Conservation (phyloP, 768 basidiomycete genomes). For the Agrocybe praecox region DNA sequence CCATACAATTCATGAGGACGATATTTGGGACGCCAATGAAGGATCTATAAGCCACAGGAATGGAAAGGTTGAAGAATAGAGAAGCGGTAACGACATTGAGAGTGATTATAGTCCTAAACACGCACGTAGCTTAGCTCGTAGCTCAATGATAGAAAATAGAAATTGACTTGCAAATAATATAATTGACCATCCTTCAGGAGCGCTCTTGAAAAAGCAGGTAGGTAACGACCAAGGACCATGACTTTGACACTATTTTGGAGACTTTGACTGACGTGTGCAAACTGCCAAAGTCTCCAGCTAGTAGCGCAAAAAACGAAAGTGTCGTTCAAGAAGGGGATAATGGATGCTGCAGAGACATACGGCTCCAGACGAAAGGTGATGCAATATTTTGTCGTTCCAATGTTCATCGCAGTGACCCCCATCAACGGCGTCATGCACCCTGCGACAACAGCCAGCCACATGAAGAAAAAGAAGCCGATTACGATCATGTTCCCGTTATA, state of each 20-base stretch:
- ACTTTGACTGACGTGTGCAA: constrained; percentile 5
- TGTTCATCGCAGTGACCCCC: constrained; percentile 17
- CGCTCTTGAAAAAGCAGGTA: constrained; percentile 25
- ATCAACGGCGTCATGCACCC: constrained; percentile 7
- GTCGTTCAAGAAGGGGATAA: constrained; percentile 25
- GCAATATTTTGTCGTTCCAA: constrained; percentile 11
- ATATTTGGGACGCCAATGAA: constrained; percentile 7
- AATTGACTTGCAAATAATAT: constrained; percentile 24
- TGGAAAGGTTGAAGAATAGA: neutral
- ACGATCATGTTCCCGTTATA: neutral
- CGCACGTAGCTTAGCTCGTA: neutral
- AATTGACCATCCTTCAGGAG: constrained; percentile 30
- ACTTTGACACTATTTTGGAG: constrained; percentile 11
- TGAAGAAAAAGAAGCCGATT: constrained; percentile 1
- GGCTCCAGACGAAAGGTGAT: constrained; percentile 10
- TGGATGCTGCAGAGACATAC: constrained; percentile 1
- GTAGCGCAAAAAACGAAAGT: constrained; percentile 32
- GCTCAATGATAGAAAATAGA: neutral
- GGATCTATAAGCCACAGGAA: neutral
- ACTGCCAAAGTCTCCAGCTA: constrained; percentile 25
- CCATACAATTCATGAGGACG: constrained; percentile 18
- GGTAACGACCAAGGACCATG: constrained; percentile 20
- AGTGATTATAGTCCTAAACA: constrained; percentile 7
- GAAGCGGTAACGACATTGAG: constrained; percentile 8
- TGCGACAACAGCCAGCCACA: constrained; percentile 5